Evolutionary conservation across 257 asterid genomes (phyloP).

Genomic region (Capsicum baccatum): DNA sequence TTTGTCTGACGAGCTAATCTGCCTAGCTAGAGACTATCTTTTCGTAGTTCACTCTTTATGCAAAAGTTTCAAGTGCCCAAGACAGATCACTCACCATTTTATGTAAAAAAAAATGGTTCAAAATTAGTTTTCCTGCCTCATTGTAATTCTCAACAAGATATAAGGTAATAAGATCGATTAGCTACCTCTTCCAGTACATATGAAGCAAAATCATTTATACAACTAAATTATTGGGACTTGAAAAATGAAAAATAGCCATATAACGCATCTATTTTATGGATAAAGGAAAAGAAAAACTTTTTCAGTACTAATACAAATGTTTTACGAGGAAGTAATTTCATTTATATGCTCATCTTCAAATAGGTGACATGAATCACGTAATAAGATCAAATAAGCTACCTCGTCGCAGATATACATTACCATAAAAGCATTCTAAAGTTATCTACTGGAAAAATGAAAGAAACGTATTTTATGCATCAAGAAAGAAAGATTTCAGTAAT

Average conservation of each 20-base stretch:
- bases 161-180: background rate
- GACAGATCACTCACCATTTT: background rate
- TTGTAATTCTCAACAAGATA: no score
- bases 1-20: background rate
- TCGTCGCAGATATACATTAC: background rate
- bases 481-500: background rate
- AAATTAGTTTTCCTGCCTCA: no score
- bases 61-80: no score
- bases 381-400: constrained; percentile 25
- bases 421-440: background rate
- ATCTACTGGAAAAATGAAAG: background rate
- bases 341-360: background rate
- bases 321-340: background rate
- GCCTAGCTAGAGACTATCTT: background rate
- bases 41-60: background rate
- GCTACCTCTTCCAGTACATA: constrained; percentile 3
- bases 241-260: background rate
- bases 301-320: background rate
- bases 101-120: background rate
- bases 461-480: background rate
- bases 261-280: background rate
- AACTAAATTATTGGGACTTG: background rate
- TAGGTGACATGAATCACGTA: background rate
- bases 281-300: background rate
- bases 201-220: background rate